A percentile compares a stretch with the other conserved stretches of the same genome.
Evolutionary conservation across 1,139 yeast species (phyloP).

Genomic region (Kodamaea plutei): DNA sequence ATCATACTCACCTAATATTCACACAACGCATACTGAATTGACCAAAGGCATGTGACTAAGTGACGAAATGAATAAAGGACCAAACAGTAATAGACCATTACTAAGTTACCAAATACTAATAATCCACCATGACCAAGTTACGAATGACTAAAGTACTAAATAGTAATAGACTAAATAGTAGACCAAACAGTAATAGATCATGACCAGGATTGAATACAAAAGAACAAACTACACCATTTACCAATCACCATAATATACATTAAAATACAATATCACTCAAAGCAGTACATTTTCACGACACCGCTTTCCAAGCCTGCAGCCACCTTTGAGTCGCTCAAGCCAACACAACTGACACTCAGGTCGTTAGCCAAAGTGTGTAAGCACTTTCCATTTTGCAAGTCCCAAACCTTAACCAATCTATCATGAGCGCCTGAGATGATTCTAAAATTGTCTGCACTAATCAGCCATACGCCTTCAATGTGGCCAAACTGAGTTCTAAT

Average conservation of each 20-base stretch:
- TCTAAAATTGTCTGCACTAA: conserved; percentile 91
- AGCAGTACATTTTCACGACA: conserved; percentile 73
- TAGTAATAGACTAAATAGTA: no score
- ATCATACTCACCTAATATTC: no score
- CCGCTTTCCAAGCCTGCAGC: conserved; percentile 92
- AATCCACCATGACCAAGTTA: no score
- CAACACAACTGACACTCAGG: conserved; percentile 82
- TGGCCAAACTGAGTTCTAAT: conserved; percentile 94
- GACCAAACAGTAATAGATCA: conserved; percentile 1
- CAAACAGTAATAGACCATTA: no score
- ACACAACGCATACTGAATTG: no score
- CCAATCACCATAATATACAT: background rate
- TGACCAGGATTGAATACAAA: background rate
- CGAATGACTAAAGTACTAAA: no score
- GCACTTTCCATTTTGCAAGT: conserved; percentile 87
- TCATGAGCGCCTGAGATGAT: conserved; percentile 94
- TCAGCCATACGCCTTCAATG: conserved; percentile 96
- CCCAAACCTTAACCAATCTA: conserved; percentile 89
- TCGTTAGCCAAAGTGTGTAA: conserved; percentile 83
- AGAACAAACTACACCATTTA: no score
- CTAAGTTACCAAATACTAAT: no score
- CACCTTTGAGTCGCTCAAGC: conserved; percentile 81
- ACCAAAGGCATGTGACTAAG: no score
- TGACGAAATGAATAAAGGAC: no score
- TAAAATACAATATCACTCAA: conserved; percentile 43